phyloP scores from a whole-genome alignment of 139 green algal species.

The Medakamo hakoo region DNA sequence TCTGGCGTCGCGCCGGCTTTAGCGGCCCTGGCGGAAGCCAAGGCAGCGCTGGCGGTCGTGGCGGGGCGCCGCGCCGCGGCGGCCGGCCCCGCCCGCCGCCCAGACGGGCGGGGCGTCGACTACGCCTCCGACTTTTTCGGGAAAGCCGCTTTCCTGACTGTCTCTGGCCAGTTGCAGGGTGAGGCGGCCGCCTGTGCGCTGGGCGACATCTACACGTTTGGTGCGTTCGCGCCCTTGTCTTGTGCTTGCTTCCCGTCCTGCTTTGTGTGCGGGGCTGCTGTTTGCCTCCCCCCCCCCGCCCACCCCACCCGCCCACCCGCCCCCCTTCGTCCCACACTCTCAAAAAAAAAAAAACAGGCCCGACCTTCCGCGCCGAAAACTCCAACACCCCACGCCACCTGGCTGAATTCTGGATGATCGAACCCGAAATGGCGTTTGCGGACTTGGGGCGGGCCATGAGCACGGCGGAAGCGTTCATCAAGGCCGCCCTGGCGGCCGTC shows the following conservation, averaged over 20 bases:
- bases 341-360: too few relatives aligned
- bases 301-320: too few relatives aligned
- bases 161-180: slow-evolving; percentile 82
- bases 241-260: too few relatives aligned
- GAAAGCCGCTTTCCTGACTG: slow-evolving; percentile 76
- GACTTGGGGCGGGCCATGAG: slow-evolving; percentile 75
- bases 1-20: slow-evolving; percentile 7
- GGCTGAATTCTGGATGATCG: slow-evolving; percentile 82
- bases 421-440: slow-evolving; percentile 67
- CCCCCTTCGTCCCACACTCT: too few relatives aligned
- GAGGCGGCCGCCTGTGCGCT: slow-evolving; percentile 81
- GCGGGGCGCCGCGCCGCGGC: slow-evolving; percentile 21
- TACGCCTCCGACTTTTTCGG: slow-evolving; percentile 94
- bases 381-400: slow-evolving; percentile 51
- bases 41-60: slow-evolving; percentile 41
- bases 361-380: slow-evolving; percentile 42
- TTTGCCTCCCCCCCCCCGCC: too few relatives aligned
- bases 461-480: slow-evolving; percentile 67
- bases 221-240: too few relatives aligned
- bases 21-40: slow-evolving; percentile 37
- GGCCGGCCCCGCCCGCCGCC: slow-evolving; percentile 23
- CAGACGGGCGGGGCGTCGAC: slow-evolving; percentile 45
- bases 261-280: too few relatives aligned
- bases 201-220: slow-evolving; percentile 89
- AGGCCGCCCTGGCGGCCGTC: slow-evolving; percentile 53